Conservation (phyloP, 2,329 filamentous ascomycete species). For the Massarina eburnea region DNA sequence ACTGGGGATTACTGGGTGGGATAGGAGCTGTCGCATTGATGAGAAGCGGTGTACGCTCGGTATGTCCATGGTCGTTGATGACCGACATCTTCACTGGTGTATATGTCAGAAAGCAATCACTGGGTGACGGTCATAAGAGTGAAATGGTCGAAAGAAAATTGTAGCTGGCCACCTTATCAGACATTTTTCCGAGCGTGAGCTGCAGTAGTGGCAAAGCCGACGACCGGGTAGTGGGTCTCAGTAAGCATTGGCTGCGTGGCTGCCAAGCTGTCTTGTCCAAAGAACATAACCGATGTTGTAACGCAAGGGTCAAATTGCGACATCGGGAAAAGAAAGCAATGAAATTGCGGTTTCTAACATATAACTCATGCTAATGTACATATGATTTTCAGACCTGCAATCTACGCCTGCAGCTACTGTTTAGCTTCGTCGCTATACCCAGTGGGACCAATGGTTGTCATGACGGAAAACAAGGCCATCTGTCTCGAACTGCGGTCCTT, state of each 20-base stretch:
- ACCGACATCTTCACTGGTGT: neutral
- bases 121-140: neutral
- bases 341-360: neutral
- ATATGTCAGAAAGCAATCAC: no score
- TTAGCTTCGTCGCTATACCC: neutral
- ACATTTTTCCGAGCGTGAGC: neutral
- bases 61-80: no score
- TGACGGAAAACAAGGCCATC: neutral
- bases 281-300: neutral
- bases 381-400: neutral
- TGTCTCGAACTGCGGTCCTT: constrained; percentile 57
- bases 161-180: no score
- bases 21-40: no score
- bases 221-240: neutral
- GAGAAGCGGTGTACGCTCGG: no score
- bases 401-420: neutral
- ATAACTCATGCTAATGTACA: neutral
- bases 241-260: neutral
- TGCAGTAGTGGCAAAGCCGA: neutral
- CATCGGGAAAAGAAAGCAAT: neutral
- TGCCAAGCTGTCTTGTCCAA: neutral
- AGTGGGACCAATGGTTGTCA: neutral
- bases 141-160: no score
- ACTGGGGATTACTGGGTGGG: no score
- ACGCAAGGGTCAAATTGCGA: neutral